phyloP scores from a whole-genome alignment of 306 rosid species.

The Castanospermum australe region DNA sequence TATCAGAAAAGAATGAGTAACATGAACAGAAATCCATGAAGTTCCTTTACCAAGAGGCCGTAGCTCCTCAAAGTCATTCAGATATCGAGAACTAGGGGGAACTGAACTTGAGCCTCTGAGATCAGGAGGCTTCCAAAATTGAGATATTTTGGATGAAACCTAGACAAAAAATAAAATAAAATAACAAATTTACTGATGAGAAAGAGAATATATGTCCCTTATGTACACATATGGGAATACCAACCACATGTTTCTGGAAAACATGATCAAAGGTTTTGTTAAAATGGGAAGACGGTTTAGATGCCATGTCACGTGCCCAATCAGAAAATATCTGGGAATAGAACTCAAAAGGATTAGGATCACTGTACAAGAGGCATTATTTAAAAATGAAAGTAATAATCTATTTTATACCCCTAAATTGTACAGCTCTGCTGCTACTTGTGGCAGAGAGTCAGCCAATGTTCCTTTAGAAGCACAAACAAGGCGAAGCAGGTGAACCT shows the following conservation, averaged over 20 bases:
- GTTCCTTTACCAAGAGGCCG: constrained; percentile 73
- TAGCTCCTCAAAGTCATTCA: constrained; percentile 95
- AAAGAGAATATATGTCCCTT: background rate
- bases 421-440: constrained; percentile 67
- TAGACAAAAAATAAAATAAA: constrained; percentile 36
- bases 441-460: constrained; percentile 62
- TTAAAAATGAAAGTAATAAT: constrained; percentile 12
- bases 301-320: constrained; percentile 69
- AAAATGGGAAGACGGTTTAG: constrained; percentile 61
- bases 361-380: constrained; percentile 24
- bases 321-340: constrained; percentile 71
- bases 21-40: constrained; percentile 13
- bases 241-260: constrained; percentile 66
- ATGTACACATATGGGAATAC: constrained; percentile 19
- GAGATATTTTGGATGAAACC: constrained; percentile 70
- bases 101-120: constrained; percentile 59
- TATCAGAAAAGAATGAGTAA: background rate
- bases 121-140: constrained; percentile 77
- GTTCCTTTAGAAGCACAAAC: constrained; percentile 72
- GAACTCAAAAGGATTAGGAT: constrained; percentile 42
- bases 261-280: constrained; percentile 62
- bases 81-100: constrained; percentile 76
- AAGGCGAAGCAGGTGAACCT: constrained; percentile 91
- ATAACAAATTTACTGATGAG: constrained; percentile 1
- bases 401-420: constrained; percentile 65